Evolutionary conservation across 163 green algal species (phyloP), one percentile per base, ranked within the genome.

Genomic region (Scenedesmus sp.): DNA sequence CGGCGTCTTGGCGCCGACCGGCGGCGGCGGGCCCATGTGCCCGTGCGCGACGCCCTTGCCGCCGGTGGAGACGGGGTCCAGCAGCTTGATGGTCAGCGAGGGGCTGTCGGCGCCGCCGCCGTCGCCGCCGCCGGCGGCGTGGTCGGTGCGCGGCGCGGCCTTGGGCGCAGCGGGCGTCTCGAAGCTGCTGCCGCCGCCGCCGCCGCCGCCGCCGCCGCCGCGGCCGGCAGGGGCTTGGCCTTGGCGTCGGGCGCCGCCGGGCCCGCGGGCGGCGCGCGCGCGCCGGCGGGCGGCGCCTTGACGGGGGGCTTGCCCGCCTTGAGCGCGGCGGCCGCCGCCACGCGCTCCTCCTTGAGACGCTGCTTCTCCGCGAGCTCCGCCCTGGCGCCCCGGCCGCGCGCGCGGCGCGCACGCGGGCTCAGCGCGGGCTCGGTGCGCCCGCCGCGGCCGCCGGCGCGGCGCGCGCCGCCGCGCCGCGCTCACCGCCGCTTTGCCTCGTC

Each of bases 301-400:
- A 33, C 72, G 44, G 57, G 57, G 29, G 57, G 24, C 34, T 78
- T 78, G 70, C 18, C 24, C 50, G 50, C 70, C 48, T 33, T 53
- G 10, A 42, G 4, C 2, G 28, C 20, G 1, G 72, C 60, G 45
- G 58, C 70, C n/a, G 70, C 70, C 36, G 73, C 73, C 34, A 28
- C 73, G 9, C 85, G 82, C 54, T 88, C 83, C n/a, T 89, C 84
- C 75, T 87, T 89, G 22, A 77, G 63, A 28, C 70, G 78, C 4
- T 63, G 73, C 66, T 81, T 85, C 3, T 78, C 75, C 34, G 85
- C 70, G 1, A 89, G 70, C 57, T 87, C 84, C 2, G 76, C 63
- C 13, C 81, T 80, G 60, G n/a, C n/a, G n/a, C n/a, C n/a, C n/a
- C n/a, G n/a, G n/a, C n/a, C n/a, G n/a, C n/a, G n/a, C n/a, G n/a